phyloP scores from a whole-genome alignment of 805 yeast species.

The Candida pseudoglaebosa region DNA sequence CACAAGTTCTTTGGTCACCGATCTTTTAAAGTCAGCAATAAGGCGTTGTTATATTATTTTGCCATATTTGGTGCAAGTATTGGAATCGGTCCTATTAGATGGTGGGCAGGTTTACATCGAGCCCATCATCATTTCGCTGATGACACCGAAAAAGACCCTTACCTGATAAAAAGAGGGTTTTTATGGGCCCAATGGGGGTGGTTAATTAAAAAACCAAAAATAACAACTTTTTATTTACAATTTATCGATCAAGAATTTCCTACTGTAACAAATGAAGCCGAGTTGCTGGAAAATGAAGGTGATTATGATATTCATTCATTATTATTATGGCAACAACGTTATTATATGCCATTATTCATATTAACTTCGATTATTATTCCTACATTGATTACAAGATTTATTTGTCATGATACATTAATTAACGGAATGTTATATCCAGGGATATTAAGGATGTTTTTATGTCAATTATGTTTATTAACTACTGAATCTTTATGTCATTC shows the following conservation, averaged over 20 bases:
- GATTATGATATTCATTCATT: constrained; percentile 18
- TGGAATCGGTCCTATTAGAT: constrained; percentile 70
- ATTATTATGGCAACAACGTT: constrained; percentile 33
- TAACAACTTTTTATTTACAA: constrained; percentile 25
- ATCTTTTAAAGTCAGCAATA: constrained; percentile 25
- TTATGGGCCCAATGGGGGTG: constrained; percentile 86
- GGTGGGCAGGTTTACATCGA: constrained; percentile 82
- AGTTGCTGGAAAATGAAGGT: constrained; percentile 10
- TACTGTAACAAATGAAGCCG: constrained; percentile 25
- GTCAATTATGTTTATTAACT: constrained; percentile 77
- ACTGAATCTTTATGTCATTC: constrained; percentile 82
- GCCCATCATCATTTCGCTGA: constrained; percentile 84
- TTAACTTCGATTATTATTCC: constrained; percentile 32
- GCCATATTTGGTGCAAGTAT: constrained; percentile 66
- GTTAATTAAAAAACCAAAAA: constrained; percentile 62
- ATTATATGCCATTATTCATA: constrained; percentile 23
- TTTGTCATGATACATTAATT: constrained; percentile 27
- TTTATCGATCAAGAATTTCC: constrained; percentile 38
- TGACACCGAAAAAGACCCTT: constrained; percentile 88
- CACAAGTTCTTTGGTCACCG: constrained; percentile 42
- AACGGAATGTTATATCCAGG: constrained; percentile 65
- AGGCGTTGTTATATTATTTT: constrained; percentile 43
- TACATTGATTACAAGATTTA: constrained; percentile 16
- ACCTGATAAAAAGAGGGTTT: constrained; percentile 75
- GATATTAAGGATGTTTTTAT: constrained; percentile 58